Evolutionary conservation across 2,329 filamentous ascomycete genomes (phyloP).

Genomic region (Fusarium sp.): DNA sequence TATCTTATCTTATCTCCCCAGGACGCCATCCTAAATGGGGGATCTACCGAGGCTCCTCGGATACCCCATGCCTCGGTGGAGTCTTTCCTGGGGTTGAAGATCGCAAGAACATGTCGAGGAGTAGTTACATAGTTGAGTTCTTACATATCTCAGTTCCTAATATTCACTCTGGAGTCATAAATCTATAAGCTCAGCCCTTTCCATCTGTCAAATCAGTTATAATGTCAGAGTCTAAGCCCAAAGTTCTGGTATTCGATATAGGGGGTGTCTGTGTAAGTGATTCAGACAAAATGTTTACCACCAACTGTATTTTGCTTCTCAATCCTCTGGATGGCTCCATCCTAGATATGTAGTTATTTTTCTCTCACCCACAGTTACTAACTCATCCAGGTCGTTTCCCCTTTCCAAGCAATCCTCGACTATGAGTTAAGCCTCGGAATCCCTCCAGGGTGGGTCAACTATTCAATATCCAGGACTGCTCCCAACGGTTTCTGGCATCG

Average conservation of each 20-base stretch:
- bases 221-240: conserved; percentile 63
- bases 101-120: conserved; percentile 1
- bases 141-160: conserved; percentile 8
- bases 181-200: background rate
- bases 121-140: background rate
- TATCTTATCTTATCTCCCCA: conserved; percentile 21
- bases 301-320: background rate
- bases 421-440: conserved; percentile 84
- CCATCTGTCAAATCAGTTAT: background rate
- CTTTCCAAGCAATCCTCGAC: conserved; percentile 92
- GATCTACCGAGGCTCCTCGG: conserved; percentile 44
- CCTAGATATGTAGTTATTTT: too few relatives aligned
- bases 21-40: conserved; percentile 14
- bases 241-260: conserved; percentile 91
- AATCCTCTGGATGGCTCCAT: background rate
- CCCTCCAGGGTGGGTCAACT: conserved; percentile 91
- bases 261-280: conserved; percentile 92
- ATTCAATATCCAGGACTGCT: conserved; percentile 82
- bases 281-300: background rate
- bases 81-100: conserved; percentile 5
- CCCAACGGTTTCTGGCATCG: conserved; percentile 89
- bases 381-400: conserved; percentile 78
- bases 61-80: conserved; percentile 27
- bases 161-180: conserved; percentile 28
- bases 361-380: background rate